Base-by-base conservation (phyloP, 768 basidiomycete genomes). In the Leccinum sublutescens region DNA sequence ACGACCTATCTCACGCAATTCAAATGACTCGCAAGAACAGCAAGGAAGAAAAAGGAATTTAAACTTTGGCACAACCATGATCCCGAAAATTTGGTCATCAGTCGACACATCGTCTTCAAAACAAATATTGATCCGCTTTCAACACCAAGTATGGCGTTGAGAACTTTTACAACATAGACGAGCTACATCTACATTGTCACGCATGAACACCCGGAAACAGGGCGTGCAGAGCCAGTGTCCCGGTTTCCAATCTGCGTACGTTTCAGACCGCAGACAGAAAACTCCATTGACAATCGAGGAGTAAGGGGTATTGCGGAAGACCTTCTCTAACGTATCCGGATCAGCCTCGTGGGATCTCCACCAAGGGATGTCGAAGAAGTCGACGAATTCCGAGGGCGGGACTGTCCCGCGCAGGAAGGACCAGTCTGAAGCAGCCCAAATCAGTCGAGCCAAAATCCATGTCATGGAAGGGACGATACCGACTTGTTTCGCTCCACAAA, bases 401-500 rank as follows among this genome's bases (percentile, higher is more conserved):
- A 55, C 10, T n/a, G 50, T 4, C 3, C 64, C 27, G 10, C 64
- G 64, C 17, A 65, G 27, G 53, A 66, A 57, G 23, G 57, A 57
- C 64, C 64, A 65, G 27, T 65, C 64, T 65, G 9, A 19, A 19
- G 9, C 12, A 19, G 19, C 36, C 17, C 40, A 40, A 1, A 14
- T 65, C 23, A 64, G 19, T 25, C 2, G 1, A 52, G 10, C 17
- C 7, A 40, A n/a, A 9, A 40, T n/a, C 9, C 17, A 40, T 10
- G 8, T 3, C 40, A 40, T 40, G 40, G n/a, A 40, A 40, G 9
- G 40, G 9, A n/a, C 21, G 3, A 38, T 49, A 57, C 64, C 4
- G 15, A 66, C 64, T 66, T 4, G 52, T 59, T 34, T 53, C 47
- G 14, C 57, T 62, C 64, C 64, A 66, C 40, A 59, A n/a, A n/a